Percentiles rank a stretch among this genome's conserved stretches.
Conservation (phyloP, 495 filamentous ascomycete species). For the Xylaria grammica region DNA sequence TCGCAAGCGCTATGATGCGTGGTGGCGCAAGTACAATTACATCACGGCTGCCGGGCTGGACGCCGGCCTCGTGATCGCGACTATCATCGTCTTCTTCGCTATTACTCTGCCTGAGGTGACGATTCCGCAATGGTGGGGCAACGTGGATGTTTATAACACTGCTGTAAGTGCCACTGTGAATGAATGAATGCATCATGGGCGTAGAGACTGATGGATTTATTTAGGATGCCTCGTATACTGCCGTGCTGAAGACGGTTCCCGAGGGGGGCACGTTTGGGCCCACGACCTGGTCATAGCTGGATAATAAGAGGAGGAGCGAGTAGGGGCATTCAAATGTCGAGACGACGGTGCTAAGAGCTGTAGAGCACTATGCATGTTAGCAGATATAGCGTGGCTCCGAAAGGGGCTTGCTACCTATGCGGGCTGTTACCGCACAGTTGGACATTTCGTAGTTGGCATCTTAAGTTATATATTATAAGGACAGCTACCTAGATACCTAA, state of each 20-base stretch:
- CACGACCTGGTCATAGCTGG: conserved; percentile 31
- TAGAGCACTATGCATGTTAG: too few relatives aligned
- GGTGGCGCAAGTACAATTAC: conserved; percentile 70
- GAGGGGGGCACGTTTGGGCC: conserved; percentile 44
- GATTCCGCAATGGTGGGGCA: conserved; percentile 56
- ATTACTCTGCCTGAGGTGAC: conserved; percentile 46
- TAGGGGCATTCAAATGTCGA: not conserved
- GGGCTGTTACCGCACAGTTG: too few relatives aligned
- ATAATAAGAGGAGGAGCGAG: too few relatives aligned
- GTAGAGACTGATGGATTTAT: conserved; percentile 20
- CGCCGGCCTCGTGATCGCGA: conserved; percentile 48
- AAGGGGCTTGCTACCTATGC: too few relatives aligned
- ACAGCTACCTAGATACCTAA: too few relatives aligned
- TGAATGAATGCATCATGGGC: not conserved
- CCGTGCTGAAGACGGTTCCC: conserved; percentile 40
- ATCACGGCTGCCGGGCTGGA: conserved; percentile 64
- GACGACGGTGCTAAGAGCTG: too few relatives aligned
- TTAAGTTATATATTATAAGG: too few relatives aligned
- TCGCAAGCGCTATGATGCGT: conserved; percentile 54
- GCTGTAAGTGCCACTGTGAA: conserved; percentile 26
- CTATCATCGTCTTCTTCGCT: conserved; percentile 54
- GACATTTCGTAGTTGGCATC: too few relatives aligned
- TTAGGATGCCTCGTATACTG: conserved; percentile 38
- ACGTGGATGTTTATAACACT: conserved; percentile 46
- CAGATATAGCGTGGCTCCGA: too few relatives aligned